Base-by-base conservation (phyloP, 78 protist species). In the Pelomyxa schiedti region DNA sequence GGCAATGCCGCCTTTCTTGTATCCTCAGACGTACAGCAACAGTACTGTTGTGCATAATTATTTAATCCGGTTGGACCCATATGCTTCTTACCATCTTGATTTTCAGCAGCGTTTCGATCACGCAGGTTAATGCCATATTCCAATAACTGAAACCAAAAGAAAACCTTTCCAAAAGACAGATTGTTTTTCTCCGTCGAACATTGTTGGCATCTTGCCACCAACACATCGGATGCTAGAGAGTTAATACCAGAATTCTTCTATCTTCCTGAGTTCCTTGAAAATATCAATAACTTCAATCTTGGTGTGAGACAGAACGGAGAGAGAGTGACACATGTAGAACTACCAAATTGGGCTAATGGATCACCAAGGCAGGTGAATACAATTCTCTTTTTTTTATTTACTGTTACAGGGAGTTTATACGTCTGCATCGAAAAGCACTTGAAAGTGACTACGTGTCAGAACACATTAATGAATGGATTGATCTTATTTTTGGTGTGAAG, bases 391-490 rank as follows among this genome's bases (percentile, higher is more conserved):
- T n/a, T n/a, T n/a, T n/a, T n/a, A n/a, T n/a, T n/a, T n/a, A n/a
- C n/a, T n/a, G n/a, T n/a, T n/a, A n/a, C n/a, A n/a, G n/a, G n/a
- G 4, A 0, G 9, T 91, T 93, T 41, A 79, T 93, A 3, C 67
- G 9, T n/a, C 3, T 2, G n/a, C 39, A 67, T 29, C 16, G 76
- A 39, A 28, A 6, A 75, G 95, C 96, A 38, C 80, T 95, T 26
- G 99, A 96, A 77, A 42, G 78, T 2, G 92, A 77, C 5, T 68
- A 78, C 69, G 99, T 95, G n/a, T 69, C 91, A 0, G 71, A 24
- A 28, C 64, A 86, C 30, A 76, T 96, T 75, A 91, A 93, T 67
- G 7, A 52, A n/a, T 96, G 99, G 99, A 91, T 96, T 29, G 99
- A 96, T 72, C 84, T 96, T 53, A 83, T 88, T 58, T 96, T 95